Evolutionary conservation across 2,329 filamentous ascomycete genomes (phyloP).

Genomic region (Botrytis fragariae): DNA sequence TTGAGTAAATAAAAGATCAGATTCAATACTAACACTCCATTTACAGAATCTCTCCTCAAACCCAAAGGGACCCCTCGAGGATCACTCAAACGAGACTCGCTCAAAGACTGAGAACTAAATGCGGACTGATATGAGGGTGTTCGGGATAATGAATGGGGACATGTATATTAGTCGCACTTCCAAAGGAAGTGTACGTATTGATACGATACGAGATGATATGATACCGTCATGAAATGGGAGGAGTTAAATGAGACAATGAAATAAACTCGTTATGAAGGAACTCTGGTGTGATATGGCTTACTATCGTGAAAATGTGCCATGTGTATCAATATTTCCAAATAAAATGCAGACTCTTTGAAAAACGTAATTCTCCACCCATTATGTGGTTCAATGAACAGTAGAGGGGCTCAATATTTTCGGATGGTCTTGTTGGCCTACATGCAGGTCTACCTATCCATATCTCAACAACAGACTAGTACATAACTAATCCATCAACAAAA

Average conservation of each 20-base stretch:
- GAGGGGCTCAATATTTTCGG: neutral
- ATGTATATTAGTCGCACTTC: neutral
- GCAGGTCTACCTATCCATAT: neutral
- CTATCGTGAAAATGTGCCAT: neutral
- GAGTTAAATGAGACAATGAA: neutral
- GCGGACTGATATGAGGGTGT: neutral
- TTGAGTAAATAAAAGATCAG: neutral
- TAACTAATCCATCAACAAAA: neutral
- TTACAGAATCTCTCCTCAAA: slow-evolving; percentile 58
- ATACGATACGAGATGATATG: neutral
- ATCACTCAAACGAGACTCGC: slow-evolving; percentile 55
- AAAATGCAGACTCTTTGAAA: too few relatives aligned
- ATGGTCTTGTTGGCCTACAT: neutral
- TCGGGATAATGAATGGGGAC: neutral
- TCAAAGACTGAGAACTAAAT: slow-evolving; percentile 26
- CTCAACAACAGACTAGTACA: neutral
- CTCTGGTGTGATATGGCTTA: too few relatives aligned
- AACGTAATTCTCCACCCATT: neutral
- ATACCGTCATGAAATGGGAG: neutral
- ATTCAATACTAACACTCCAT: neutral
- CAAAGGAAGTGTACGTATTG: neutral
- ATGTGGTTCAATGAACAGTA: neutral
- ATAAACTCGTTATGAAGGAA: neutral
- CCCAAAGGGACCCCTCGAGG: slow-evolving; percentile 62
- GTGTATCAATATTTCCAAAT: neutral